Conservation (phyloP, 164 flowering plant genomes). For the Platanus orientalis region DNA sequence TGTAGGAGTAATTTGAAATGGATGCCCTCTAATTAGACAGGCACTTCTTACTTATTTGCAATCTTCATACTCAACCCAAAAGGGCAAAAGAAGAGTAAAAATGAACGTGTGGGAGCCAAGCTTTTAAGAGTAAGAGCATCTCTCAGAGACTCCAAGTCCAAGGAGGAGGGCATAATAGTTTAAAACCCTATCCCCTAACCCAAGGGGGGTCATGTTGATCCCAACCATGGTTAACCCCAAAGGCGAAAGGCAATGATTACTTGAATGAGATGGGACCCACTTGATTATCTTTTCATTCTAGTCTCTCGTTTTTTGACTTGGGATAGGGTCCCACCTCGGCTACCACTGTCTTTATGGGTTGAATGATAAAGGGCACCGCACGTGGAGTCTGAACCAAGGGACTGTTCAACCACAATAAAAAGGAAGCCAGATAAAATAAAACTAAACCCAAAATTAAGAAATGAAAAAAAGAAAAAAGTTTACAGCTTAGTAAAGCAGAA, state of each 20-base stretch:
- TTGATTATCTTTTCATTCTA: constrained; percentile 26
- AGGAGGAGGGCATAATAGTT: neutral
- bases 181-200: constrained; percentile 5
- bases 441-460: neutral
- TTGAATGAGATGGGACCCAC: constrained; percentile 39
- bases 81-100: neutral
- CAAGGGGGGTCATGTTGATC: neutral
- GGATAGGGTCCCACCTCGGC: constrained; percentile 32
- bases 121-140: constrained; percentile 4
- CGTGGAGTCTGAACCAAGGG: constrained; percentile 78
- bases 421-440: constrained; percentile 5
- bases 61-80: constrained; percentile 1
- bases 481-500: neutral
- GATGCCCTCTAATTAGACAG: neutral
- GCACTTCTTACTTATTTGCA: neutral
- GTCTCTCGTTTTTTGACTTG: constrained; percentile 34
- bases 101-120: constrained; percentile 1
- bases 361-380: constrained; percentile 71
- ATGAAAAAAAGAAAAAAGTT: constrained; percentile 5
- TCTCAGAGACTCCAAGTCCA: neutral
- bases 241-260: constrained; percentile 35
- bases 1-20: too few species aligned
- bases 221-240: constrained; percentile 15
- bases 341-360: constrained; percentile 58
- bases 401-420: constrained; percentile 53